Evolutionary conservation across 768 basidiomycete genomes (phyloP), one percentile per base, ranked within the genome.

Genomic region (Lanmaoa rubissima): DNA sequence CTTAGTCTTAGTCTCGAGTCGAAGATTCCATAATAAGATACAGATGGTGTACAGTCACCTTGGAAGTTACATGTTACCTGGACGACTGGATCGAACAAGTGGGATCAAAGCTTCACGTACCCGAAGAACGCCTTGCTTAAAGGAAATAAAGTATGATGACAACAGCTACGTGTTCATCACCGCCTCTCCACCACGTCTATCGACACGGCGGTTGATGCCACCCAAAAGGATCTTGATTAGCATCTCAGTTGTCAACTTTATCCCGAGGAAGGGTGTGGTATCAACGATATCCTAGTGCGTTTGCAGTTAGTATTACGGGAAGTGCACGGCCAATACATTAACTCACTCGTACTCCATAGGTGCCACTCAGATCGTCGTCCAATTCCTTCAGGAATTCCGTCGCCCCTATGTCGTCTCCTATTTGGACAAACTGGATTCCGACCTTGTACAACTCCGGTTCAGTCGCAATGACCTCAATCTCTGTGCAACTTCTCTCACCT

Each of bases 401-500:
- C 44, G 84, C 74, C 57, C 65, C 44, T 49, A 61, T 36, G 54
- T 66, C 61, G 65, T 80, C 67, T 5, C 88, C 88, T 36, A 91
- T 82, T 68, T 90, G 89, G 1, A 91, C 79, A 49, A 91, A 87
- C 60, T 88, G 86, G 28, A 88, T 79, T 0, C 87, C 85, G 17
- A 88, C 74, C 80, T 88, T 65, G 26, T 57, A 44, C 32, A 66
- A 38, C 24, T 4, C 28, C 14, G 3, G 4, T 16, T 69, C 24
- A 59, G 55, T 42, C 12, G 9, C 41, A n/a, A 16, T 14, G 21
- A n/a, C 6, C 14, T 32, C 14, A 2, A 5, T 34, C 19, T n/a
- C 19, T n/a, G 4, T 4, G 8, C 4, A 19, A 11, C 17, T 31
- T 11, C 14, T 8, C 63, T 62, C 40, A 86, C 80, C 74, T 87